A percentile compares a stretch with the other conserved stretches of the same genome.
Evolutionary conservation across 768 basidiomycete species (phyloP).

Genomic region (Fistulinella prunicolor): DNA sequence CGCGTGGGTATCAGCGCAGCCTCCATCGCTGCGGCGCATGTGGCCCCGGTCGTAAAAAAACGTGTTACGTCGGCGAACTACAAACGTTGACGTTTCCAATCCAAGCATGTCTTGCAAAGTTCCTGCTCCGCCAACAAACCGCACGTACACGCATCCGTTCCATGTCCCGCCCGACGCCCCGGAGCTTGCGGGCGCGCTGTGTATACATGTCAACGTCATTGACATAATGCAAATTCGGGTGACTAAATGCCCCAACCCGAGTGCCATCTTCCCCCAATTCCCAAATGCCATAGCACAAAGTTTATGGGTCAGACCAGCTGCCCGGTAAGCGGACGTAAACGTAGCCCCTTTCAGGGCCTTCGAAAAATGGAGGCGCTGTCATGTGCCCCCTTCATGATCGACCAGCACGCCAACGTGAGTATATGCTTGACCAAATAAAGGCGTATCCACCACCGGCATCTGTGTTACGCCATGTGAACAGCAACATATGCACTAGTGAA

Average conservation of each 20-base stretch:
- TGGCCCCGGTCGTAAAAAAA: constrained; percentile 8
- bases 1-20: not conserved
- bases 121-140: not conserved
- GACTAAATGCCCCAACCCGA: not conserved
- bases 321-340: not conserved
- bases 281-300: not conserved
- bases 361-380: constrained; percentile 20
- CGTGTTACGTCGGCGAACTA: constrained; percentile 19
- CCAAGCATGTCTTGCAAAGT: not conserved
- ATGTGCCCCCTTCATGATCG: constrained; percentile 23
- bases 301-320: constrained; percentile 6
- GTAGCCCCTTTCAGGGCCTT: not conserved
- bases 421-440: constrained; percentile 1
- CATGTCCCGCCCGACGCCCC: not conserved
- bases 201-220: not conserved
- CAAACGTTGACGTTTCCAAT: constrained; percentile 1
- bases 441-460: not conserved
- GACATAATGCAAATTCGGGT: constrained; percentile 2
- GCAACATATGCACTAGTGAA: not conserved
- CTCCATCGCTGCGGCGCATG: constrained; percentile 4
- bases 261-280: not conserved
- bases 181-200: constrained; percentile 5
- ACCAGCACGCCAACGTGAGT: constrained; percentile 4
- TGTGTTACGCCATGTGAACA: not conserved
- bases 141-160: not conserved